These are phyloP conservation scores for Perkinsus olseni DNA, from an alignment of 169 alveolate species.

Conservation along the genomic window DNA sequence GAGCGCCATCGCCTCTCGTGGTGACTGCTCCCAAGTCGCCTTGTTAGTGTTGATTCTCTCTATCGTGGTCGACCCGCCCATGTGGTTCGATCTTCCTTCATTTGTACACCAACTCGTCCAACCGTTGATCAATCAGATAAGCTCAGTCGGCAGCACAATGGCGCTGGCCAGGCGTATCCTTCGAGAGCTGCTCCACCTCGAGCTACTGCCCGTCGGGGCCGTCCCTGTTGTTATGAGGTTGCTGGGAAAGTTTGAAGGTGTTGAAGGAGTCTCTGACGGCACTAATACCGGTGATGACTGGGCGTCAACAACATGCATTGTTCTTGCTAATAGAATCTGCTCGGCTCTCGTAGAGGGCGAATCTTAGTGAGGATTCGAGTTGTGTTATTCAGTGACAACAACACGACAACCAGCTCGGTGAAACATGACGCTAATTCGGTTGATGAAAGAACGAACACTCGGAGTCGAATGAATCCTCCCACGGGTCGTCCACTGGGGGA, in stretches of 20 bases:
- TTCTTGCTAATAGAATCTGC: background rate
- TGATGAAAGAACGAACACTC: background rate
- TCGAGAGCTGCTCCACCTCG: background rate
- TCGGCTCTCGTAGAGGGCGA: background rate
- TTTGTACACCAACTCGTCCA: background rate
- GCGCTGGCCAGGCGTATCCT: background rate
- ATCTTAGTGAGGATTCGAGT: background rate
- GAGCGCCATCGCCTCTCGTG: background rate
- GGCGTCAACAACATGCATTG: background rate
- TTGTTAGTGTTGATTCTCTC: background rate
- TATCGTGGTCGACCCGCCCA: background rate
- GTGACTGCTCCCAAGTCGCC: background rate
- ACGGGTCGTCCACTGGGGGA: background rate
- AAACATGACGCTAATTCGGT: background rate
- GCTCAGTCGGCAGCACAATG: background rate
- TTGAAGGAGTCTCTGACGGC: background rate
- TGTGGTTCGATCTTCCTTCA: background rate
- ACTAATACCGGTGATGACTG: background rate
- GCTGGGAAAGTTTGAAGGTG: background rate
- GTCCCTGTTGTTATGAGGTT: background rate
- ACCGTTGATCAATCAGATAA: background rate
- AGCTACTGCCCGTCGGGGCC: background rate
- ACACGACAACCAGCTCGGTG: background rate
- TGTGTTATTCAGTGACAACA: background rate
- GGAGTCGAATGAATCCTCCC: background rate